Base-by-base conservation (phyloP, 1,284 basidiomycete species). In the Malassezia cuniculi region DNA sequence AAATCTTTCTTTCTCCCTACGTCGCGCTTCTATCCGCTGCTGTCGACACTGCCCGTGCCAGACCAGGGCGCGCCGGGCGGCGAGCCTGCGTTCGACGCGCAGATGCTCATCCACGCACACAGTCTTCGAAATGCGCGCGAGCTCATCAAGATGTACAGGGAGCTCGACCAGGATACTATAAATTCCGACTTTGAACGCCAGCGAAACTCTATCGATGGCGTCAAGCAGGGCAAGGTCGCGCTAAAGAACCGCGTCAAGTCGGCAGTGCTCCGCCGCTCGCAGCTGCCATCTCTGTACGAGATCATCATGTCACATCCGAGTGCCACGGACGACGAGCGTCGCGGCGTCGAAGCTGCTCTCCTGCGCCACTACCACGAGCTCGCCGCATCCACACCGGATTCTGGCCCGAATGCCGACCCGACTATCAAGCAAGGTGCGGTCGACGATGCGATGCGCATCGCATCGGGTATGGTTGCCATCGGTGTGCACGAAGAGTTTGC, bases 401-500 rank as follows among this genome's bases (percentile, higher is more conserved):
- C 26, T 3, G 36, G 40, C 2, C 31, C 42, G 4, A 21, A 29
- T 15, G 30, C 27, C 2, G 27, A 30, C 20, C 29, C 41, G 7
- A 34, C 37, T 16, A 35, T 47, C 6, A 86, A 84, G 64, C 54
- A 57, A 5, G 54, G 62, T 12, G 50, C 80, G 10, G 70, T 76
- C 3, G 63, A 69, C n/a, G 78, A 82, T 50, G 71, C 89, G 4
- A 74, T 81, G 34, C 74, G 76, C 5, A 69, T 89, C 32, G 74
- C 82, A 1, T 70, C 74, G 12, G 85, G 83, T 3, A 75, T 78
- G 32, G 76, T 89, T 8, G 69, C 85, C 5, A 71, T 93, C 20
- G 71, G 73, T 20, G 73, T 85, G n/a, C 74, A 77, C 0, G 78
- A 89, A 54, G 78, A 81, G 50, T 54, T 80, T 11, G 82, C 83